These are phyloP conservation scores for Piper longum DNA, from an alignment of 164 flowering plant species.

Conservation along the genomic window DNA sequence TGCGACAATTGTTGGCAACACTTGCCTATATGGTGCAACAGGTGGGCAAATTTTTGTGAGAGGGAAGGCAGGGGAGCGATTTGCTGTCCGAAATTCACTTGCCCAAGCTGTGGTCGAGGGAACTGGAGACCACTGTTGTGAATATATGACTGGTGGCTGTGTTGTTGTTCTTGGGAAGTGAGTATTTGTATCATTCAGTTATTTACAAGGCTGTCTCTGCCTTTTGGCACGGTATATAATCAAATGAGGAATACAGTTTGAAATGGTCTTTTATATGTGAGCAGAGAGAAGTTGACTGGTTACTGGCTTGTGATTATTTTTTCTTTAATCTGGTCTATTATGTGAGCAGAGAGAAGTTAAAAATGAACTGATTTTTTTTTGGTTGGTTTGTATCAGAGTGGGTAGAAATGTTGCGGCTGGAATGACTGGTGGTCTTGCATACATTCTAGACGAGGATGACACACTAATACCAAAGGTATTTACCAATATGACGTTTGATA, in stretches of 20 bases:
- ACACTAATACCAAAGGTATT: constrained; percentile 84
- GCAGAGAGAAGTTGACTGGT: neutral
- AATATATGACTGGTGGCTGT: constrained; percentile 99
- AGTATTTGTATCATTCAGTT: constrained; percentile 16
- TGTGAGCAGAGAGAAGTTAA: neutral
- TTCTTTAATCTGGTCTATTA: neutral
- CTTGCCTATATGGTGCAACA: constrained; percentile 95
- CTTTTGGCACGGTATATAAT: neutral
- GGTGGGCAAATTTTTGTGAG: constrained; percentile 89
- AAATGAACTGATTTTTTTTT: neutral
- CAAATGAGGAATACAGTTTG: neutral
- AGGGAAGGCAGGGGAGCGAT: constrained; percentile 97
- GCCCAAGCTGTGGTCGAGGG: constrained; percentile 96
- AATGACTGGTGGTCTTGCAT: constrained; percentile 98
- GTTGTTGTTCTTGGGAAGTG: constrained; percentile 94
- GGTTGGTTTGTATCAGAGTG: constrained; percentile 35
- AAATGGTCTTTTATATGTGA: neutral
- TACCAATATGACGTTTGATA: neutral
- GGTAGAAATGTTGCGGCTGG: constrained; percentile 99
- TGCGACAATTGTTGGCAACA: constrained; percentile 91
- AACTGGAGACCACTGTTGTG: constrained; percentile 95
- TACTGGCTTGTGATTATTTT: neutral
- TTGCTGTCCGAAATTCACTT: constrained; percentile 96
- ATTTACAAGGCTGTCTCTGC: neutral
- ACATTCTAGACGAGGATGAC: constrained; percentile 89